Percentiles rank a stretch among this genome's conserved stretches.
phyloP scores from a whole-genome alignment of 805 yeast genomes.

The Millerozyma acaciae region DNA sequence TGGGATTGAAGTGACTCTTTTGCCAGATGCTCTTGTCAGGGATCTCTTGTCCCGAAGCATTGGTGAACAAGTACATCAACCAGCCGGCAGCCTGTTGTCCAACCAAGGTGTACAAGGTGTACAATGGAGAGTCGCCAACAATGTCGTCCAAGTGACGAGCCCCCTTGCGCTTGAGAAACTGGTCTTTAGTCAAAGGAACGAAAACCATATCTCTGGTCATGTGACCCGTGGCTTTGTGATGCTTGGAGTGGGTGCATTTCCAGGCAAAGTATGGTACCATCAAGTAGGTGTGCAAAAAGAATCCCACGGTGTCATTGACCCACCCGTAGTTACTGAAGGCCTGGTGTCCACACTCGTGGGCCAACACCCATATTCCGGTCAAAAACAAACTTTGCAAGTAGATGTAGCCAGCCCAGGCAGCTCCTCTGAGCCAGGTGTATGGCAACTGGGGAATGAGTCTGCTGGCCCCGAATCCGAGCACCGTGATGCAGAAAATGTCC shows the following conservation, averaged over 20 bases:
- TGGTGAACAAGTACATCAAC: slow-evolving; percentile 59
- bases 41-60: slow-evolving; percentile 74
- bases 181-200: slow-evolving; percentile 66
- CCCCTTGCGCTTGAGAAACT: slow-evolving; percentile 40
- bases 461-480: slow-evolving; percentile 52
- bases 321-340: slow-evolving; percentile 72
- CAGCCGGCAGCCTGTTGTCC: slow-evolving; percentile 78
- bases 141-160: slow-evolving; percentile 47
- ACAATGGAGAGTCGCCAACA: slow-evolving; percentile 71
- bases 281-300: slow-evolving; percentile 75
- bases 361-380: slow-evolving; percentile 81
- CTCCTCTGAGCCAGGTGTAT: slow-evolving; percentile 41
- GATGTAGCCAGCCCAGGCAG: slow-evolving; percentile 57
- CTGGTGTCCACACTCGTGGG: slow-evolving; percentile 90
- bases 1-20: slow-evolving; percentile 68
- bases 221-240: slow-evolving; percentile 88
- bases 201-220: slow-evolving; percentile 80
- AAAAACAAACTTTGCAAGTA: slow-evolving; percentile 60
- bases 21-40: slow-evolving; percentile 42
- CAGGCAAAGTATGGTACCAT: slow-evolving; percentile 86
- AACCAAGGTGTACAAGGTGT: slow-evolving; percentile 52
- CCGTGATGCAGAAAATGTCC: slow-evolving; percentile 50
- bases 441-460: slow-evolving; percentile 51
- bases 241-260: slow-evolving; percentile 81
- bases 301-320: slow-evolving; percentile 77